Conservation (phyloP, 2,329 filamentous ascomycete species). For the Penicillium aurantiogriseum region DNA sequence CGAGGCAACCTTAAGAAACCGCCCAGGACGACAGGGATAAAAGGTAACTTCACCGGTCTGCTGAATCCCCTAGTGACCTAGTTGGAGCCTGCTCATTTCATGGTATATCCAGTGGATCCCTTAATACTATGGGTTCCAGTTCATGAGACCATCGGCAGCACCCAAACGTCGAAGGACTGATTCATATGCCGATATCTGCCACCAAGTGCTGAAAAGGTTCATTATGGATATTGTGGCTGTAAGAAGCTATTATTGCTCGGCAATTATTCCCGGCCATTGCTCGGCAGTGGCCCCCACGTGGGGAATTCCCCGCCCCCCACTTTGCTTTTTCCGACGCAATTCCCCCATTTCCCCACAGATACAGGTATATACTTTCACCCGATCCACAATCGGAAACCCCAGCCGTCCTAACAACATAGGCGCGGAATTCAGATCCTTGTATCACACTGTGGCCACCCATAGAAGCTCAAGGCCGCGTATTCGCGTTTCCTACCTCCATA, state of each 20-base stretch:
- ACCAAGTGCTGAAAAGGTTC: not conserved
- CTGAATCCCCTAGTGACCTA: not conserved
- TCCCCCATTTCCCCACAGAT: not conserved
- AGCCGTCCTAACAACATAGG: no score
- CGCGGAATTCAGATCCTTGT: not conserved
- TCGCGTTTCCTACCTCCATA: not conserved
- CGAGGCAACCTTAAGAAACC: not conserved
- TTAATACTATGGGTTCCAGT: not conserved
- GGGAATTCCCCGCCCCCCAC: not conserved
- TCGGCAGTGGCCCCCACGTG: not conserved
- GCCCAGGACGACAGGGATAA: not conserved
- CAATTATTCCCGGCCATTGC: not conserved
- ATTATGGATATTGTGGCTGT: not conserved
- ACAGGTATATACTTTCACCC: no score
- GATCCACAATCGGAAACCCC: not conserved
- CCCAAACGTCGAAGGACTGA: not conserved
- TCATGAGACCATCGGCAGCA: not conserved
- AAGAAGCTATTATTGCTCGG: not conserved
- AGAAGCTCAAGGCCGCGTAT: not conserved
- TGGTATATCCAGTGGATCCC: no score
- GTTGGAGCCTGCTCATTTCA: no score
- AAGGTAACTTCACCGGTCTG: not conserved
- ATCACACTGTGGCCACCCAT: not conserved
- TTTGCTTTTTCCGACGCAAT: not conserved
- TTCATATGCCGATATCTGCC: not conserved